Percentiles rank a stretch among this genome's conserved stretches.
These are phyloP conservation scores for Emergomyces africanus DNA, from an alignment of 2,329 filamentous ascomycete species.

Conservation along the genomic window DNA sequence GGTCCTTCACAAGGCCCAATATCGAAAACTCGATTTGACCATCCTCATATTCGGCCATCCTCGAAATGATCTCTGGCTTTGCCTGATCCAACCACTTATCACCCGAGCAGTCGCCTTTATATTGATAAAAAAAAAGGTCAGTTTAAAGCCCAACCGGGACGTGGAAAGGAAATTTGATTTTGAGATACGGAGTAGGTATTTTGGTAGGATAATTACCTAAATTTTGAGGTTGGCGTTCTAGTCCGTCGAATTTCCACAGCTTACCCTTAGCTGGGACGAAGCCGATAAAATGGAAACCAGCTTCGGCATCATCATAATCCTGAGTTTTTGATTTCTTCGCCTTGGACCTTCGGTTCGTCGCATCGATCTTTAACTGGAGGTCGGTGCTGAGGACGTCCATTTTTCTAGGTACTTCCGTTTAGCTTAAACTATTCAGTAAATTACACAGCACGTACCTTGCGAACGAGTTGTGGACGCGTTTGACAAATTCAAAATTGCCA, in stretches of 20 bases:
- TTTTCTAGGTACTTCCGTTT: slow-evolving; percentile 35
- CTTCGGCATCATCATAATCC: slow-evolving; percentile 40
- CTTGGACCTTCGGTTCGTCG: slow-evolving; percentile 25
- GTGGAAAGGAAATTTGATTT: slow-evolving; percentile 1
- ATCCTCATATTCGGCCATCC: slow-evolving; percentile 55
- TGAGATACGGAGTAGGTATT: background rate
- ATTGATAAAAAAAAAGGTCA: background rate
- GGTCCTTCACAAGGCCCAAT: slow-evolving; percentile 58
- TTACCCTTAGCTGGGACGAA: slow-evolving; percentile 64
- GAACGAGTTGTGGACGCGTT: slow-evolving; percentile 77
- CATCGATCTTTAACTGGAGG: slow-evolving; percentile 42
- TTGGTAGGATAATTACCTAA: slow-evolving; percentile 36
- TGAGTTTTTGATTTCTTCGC: slow-evolving; percentile 27
- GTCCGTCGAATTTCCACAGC: slow-evolving; percentile 82
- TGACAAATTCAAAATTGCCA: slow-evolving; percentile 61
- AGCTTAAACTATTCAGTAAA: background rate
- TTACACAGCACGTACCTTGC: slow-evolving; percentile 42
- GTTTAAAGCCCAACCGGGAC: background rate
- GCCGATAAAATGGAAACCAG: slow-evolving; percentile 75
- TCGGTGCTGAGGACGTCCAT: slow-evolving; percentile 66
- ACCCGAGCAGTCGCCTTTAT: slow-evolving; percentile 31
- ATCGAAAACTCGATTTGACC: slow-evolving; percentile 63
- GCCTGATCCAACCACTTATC: slow-evolving; percentile 56
- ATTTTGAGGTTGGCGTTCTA: slow-evolving; percentile 57
- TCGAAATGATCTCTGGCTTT: slow-evolving; percentile 49